Evolutionary conservation across 441 rosid species (phyloP).

Genomic region (Pelargonium hybrid): DNA sequence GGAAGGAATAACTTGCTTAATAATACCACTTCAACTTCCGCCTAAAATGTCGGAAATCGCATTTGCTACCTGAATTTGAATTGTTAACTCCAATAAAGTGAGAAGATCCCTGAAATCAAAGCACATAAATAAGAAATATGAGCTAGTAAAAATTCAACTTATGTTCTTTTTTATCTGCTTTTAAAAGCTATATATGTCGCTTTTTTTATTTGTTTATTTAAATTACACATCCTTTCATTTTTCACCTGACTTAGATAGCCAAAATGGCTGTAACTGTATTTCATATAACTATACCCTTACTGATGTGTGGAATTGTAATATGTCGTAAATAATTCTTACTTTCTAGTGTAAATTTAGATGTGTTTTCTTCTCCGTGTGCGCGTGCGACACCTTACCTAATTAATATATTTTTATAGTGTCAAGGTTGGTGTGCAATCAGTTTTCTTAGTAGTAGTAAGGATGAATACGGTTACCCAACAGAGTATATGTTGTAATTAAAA

Average conservation of each 20-base stretch:
- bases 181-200: neutral
- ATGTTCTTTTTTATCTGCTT: neutral
- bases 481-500: neutral
- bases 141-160: neutral
- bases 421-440: neutral
- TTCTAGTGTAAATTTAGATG: neutral
- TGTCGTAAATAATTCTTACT: neutral
- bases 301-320: neutral
- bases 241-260: neutral
- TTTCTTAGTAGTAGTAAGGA: neutral
- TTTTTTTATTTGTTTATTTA: neutral
- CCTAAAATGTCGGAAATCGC: neutral
- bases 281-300: neutral
- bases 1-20: neutral
- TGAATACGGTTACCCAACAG: neutral
- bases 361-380: neutral
- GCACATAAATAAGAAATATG: neutral
- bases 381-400: neutral
- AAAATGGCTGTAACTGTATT: neutral
- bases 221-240: neutral
- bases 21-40: neutral
- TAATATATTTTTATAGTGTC: neutral
- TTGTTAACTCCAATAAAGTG: neutral
- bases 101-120: neutral
- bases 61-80: neutral